A percentile compares a stretch with the other conserved stretches of the same genome.
Evolutionary conservation across 345 rosid genomes (phyloP).

Genomic region (Eucalyptus pauciflora): DNA sequence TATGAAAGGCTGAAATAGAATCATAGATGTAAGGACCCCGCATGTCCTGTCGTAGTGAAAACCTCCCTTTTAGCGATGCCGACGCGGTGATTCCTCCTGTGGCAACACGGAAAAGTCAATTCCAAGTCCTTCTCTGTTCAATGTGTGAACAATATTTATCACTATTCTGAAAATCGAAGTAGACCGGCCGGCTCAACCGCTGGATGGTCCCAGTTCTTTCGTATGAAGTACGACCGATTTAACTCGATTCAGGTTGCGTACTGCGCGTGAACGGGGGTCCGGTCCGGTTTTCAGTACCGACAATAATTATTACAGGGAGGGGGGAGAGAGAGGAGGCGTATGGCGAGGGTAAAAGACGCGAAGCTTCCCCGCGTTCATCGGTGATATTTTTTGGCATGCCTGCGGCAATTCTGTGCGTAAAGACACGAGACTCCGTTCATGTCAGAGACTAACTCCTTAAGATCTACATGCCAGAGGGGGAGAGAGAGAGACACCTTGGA

Average conservation of each 20-base stretch:
- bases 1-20: background rate
- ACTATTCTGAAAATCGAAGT: background rate
- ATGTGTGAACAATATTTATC: background rate
- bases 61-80: background rate
- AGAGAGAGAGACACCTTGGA: background rate
- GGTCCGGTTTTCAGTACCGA: background rate
- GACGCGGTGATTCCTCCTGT: background rate
- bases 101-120: background rate
- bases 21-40: background rate
- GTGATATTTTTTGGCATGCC: background rate
- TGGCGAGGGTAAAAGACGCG: background rate
- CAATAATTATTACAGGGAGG: background rate
- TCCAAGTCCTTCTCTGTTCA: background rate
- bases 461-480: background rate
- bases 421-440: background rate
- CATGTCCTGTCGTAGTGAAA: background rate
- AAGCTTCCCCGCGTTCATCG: background rate
- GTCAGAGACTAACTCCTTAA: background rate
- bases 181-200: background rate
- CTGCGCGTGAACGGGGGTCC: background rate
- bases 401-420: background rate
- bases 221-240: background rate
- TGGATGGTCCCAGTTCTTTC: background rate
- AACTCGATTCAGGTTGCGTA: background rate
- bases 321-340: background rate